Conservation (phyloP, 208 protist genomes). For the Novymonas esmeraldas region DNA sequence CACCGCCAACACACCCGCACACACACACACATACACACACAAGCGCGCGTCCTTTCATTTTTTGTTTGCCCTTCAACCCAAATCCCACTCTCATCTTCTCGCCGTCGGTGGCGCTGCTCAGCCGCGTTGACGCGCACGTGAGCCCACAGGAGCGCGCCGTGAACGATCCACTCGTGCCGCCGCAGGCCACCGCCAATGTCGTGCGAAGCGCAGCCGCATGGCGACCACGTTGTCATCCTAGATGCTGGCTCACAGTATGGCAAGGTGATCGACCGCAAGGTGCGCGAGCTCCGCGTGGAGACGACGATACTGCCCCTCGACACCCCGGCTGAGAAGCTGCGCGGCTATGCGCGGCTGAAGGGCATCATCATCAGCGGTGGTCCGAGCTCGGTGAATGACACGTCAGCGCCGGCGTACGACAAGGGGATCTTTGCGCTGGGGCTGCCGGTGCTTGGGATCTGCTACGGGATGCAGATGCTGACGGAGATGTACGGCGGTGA, state of each 20-base stretch:
- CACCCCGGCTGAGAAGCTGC: slow-evolving; percentile 52
- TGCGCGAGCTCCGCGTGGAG: slow-evolving; percentile 94
- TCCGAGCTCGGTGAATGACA: slow-evolving; percentile 89
- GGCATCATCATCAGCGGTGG: slow-evolving; percentile 97
- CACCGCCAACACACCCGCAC: neutral
- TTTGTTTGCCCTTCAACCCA: too few species aligned
- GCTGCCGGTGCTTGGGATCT: slow-evolving; percentile 96
- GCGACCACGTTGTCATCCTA: slow-evolving; percentile 93
- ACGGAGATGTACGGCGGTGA: slow-evolving; percentile 81
- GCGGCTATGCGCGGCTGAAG: slow-evolving; percentile 56
- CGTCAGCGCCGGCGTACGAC: slow-evolving; percentile 87
- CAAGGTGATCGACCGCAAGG: slow-evolving; percentile 96
- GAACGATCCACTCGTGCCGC: too few species aligned
- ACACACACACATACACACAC: neutral
- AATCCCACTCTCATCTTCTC: too few species aligned
- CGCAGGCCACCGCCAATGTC: slow-evolving; percentile 7
- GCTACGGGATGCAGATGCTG: slow-evolving; percentile 98
- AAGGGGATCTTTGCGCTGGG: slow-evolving; percentile 70
- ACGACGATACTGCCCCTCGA: slow-evolving; percentile 91
- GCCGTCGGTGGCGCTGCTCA: too few species aligned
- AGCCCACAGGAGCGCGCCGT: too few species aligned
- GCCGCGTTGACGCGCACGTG: neutral
- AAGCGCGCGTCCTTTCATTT: neutral
- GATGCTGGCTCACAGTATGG: slow-evolving; percentile 97
- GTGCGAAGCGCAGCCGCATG: slow-evolving; percentile 1